Evolutionary conservation across 352 stramenopile species (phyloP).

Genomic region (Sclerospora graminicola): DNA sequence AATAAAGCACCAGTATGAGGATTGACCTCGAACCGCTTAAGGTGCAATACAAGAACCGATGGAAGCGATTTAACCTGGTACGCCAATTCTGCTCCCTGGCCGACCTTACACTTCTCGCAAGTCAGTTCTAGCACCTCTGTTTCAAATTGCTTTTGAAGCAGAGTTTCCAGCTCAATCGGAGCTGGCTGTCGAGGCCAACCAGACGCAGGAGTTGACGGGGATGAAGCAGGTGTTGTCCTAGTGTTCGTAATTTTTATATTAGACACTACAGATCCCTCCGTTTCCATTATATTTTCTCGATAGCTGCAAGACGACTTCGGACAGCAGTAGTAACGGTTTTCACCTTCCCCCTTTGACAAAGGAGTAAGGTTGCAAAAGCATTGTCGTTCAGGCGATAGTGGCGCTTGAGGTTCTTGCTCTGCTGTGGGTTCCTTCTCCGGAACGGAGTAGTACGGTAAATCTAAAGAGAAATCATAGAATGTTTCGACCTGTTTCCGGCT

Average conservation of each 20-base stretch:
- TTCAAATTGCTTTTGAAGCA: slow-evolving; percentile 76
- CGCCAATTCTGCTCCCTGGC: slow-evolving; percentile 43
- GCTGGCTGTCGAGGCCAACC: slow-evolving; percentile 3
- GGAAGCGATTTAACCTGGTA: slow-evolving; percentile 64
- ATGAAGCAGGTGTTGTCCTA: slow-evolving; percentile 1
- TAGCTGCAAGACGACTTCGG: slow-evolving; percentile 53
- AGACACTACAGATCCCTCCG: slow-evolving; percentile 2
- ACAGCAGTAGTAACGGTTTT: slow-evolving; percentile 40
- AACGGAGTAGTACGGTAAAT: slow-evolving; percentile 43
- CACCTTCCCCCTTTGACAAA: slow-evolving; percentile 20
- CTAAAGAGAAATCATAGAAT: slow-evolving; percentile 83
- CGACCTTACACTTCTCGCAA: slow-evolving; percentile 75
- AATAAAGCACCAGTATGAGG: slow-evolving; percentile 47
- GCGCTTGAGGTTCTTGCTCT: slow-evolving; percentile 26
- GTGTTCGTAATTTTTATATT: slow-evolving; percentile 3
- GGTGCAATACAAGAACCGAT: slow-evolving; percentile 61
- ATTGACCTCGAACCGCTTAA: slow-evolving; percentile 84
- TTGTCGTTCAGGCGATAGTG: slow-evolving; percentile 19
- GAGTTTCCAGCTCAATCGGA: slow-evolving; percentile 39
- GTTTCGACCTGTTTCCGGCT: slow-evolving; percentile 66
- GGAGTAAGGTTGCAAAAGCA: slow-evolving; percentile 55
- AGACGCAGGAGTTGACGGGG: slow-evolving; percentile 5
- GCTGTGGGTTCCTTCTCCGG: slow-evolving; percentile 15
- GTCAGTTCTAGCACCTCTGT: slow-evolving; percentile 63
- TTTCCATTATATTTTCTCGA: slow-evolving; percentile 28